A percentile compares a stretch with the other conserved stretches of the same genome.
Evolutionary conservation across 1,284 basidiomycete species (phyloP).

Genomic region (Ustilago sp.): DNA sequence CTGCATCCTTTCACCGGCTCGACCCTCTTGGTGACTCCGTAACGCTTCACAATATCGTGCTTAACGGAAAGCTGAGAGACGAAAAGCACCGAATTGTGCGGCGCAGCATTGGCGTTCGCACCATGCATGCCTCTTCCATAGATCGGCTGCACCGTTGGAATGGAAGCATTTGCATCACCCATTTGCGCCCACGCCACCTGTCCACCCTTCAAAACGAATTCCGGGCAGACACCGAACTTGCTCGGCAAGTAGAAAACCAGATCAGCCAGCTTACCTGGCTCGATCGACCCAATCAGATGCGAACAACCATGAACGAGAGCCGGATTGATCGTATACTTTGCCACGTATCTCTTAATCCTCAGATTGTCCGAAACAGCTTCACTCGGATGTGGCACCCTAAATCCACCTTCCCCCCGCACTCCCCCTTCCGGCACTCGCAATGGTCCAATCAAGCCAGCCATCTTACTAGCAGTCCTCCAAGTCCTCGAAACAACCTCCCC

Average conservation of each 20-base stretch:
- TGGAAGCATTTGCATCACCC: slow-evolving; percentile 87
- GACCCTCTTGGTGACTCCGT: slow-evolving; percentile 80
- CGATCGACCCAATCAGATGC: slow-evolving; percentile 86
- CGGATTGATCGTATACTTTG: slow-evolving; percentile 98
- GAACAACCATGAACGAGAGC: slow-evolving; percentile 94
- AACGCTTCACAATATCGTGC: slow-evolving; percentile 75
- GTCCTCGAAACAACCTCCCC: slow-evolving; percentile 93
- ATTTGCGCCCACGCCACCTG: slow-evolving; percentile 91
- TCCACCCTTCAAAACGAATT: slow-evolving; percentile 93
- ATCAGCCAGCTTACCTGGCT: slow-evolving; percentile 86
- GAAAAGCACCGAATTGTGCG: slow-evolving; percentile 84
- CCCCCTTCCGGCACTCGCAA: slow-evolving; percentile 67
- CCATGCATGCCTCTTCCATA: slow-evolving; percentile 92
- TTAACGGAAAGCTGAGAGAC: slow-evolving; percentile 71
- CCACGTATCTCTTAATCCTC: slow-evolving; percentile 96
- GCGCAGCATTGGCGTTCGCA: slow-evolving; percentile 78
- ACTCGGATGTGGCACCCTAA: slow-evolving; percentile 71
- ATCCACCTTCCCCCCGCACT: neutral
- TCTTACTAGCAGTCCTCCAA: slow-evolving; percentile 97
- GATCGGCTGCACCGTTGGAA: slow-evolving; percentile 91
- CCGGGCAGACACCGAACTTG: slow-evolving; percentile 90
- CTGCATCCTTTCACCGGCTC: slow-evolving; percentile 85
- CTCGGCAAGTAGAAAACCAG: slow-evolving; percentile 93
- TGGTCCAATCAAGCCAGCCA: slow-evolving; percentile 84
- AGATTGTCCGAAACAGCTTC: slow-evolving; percentile 80